Percentiles rank a stretch among this genome's conserved stretches.
Evolutionary conservation across 495 filamentous ascomycete genomes (phyloP).

Genomic region (Chaetomium cochliodes): DNA sequence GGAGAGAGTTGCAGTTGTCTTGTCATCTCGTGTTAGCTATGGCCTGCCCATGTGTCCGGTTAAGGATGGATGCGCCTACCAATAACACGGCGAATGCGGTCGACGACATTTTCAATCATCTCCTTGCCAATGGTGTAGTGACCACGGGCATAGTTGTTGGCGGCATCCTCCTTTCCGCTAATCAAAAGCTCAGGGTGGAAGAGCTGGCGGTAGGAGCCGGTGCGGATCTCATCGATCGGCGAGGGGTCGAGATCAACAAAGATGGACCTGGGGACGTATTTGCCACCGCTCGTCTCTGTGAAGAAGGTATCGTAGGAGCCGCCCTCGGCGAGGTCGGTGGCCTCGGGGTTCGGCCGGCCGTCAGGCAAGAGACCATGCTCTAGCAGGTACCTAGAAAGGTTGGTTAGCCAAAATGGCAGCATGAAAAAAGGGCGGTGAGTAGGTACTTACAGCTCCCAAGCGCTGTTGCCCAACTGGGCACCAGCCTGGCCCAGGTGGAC

Average conservation of each 20-base stretch:
- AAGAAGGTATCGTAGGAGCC: conserved; percentile 90
- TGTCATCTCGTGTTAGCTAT: conserved; percentile 27
- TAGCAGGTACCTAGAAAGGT: conserved; percentile 68
- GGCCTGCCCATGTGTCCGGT: background rate
- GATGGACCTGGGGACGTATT: conserved; percentile 88
- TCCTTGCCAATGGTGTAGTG: conserved; percentile 95
- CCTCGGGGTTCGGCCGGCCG: conserved; percentile 65
- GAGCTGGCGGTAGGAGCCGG: conserved; percentile 75
- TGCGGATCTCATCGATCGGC: conserved; percentile 89
- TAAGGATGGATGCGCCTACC: conserved; percentile 48
- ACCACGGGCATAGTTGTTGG: conserved; percentile 93
- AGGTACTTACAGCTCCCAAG: conserved; percentile 84
- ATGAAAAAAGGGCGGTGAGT: conserved; percentile 42
- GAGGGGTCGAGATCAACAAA: conserved; percentile 88
- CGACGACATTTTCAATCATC: conserved; percentile 77
- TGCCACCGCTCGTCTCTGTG: conserved; percentile 79
- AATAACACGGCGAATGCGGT: conserved; percentile 79
- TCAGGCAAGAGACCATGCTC: conserved; percentile 84
- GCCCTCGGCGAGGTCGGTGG: conserved; percentile 58
- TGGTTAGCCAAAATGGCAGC: conserved; percentile 18
- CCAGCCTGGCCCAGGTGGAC: conserved; percentile 93
- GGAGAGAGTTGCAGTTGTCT: conserved; percentile 90
- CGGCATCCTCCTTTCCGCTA: conserved; percentile 90
- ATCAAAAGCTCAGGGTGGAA: conserved; percentile 89
- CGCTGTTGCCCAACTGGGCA: conserved; percentile 88